Evolutionary conservation across 176 grass and related monocot genomes (phyloP).

Genomic region (Tillandsia leiboldiana): DNA sequence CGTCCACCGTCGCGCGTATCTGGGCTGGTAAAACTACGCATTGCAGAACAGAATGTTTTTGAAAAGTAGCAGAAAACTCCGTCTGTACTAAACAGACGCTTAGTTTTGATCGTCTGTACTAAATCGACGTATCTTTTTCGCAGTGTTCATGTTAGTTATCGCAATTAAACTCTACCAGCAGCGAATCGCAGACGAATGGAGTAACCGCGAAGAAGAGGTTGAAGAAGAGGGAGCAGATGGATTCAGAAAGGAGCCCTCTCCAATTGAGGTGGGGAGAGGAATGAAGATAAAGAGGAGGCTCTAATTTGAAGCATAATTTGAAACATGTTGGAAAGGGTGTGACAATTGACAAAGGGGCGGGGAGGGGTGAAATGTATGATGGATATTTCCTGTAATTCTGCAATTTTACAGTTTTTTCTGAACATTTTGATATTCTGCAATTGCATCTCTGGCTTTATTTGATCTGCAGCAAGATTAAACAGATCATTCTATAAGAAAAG

Average conservation of each 20-base stretch:
- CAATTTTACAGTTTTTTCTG: too few relatives aligned
- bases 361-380: neutral
- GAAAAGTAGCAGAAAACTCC: neutral
- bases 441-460: too few relatives aligned
- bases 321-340: conserved; percentile 25
- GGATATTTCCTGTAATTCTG: neutral
- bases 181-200: conserved; percentile 47
- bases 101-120: too few relatives aligned
- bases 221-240: conserved; percentile 11
- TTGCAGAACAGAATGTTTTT: neutral
- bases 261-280: too few relatives aligned
- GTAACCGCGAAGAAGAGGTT: conserved; percentile 16
- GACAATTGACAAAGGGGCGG: conserved; percentile 24
- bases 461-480: too few relatives aligned
- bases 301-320: conserved; percentile 16
- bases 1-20: conserved; percentile 68
- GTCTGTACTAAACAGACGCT: too few relatives aligned
- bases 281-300: conserved; percentile 16
- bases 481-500: too few relatives aligned
- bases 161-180: conserved; percentile 84
- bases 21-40: conserved; percentile 53
- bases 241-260: neutral
- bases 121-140: neutral
- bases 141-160: conserved; percentile 86
- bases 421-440: too few relatives aligned